Evolutionary conservation across 2,329 filamentous ascomycete species (phyloP), one percentile per base, ranked within the genome.

Genomic region (Cyphellophora attinorum): DNA sequence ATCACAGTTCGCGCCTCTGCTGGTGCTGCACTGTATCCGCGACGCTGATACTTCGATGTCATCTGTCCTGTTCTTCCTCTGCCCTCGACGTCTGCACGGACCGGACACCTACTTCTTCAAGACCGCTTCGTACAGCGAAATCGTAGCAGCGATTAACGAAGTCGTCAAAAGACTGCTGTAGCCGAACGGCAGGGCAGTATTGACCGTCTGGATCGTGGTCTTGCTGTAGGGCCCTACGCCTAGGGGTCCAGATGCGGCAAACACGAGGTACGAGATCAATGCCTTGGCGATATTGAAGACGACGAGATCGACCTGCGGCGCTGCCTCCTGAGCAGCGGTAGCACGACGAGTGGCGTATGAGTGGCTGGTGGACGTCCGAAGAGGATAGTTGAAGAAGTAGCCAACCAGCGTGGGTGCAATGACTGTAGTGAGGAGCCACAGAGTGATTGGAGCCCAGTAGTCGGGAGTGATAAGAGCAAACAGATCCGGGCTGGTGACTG

Each of bases 251-350:
- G 16, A 19, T 11, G 16, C 29, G 6, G 70, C 74, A 54, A 88
- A 94, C 12, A 94, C 78, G 19, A 89, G 70, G 57, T 82, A 94
- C 5, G 83, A 78, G 39, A 88, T 60, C 35, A 96, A 56, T 0
- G 81, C 88, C 66, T 94, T 94, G 49, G 76, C 76, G 38, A 96
- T 78, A 64, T 88, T 93, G 63, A 93, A 98, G 14, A 80, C 82
- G 53, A 96, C 64, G 3, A 88, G 88, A 56, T 98, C 91, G 45
- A 89, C 76, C 56, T 44, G 41, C 27, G 41, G 33, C 15, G 42
- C 38, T 18, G 41, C 34, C 19, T 41, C 40, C 12, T 35, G 37
- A 35, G 46, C 37, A 23, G 44, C 35, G 25, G 48, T 47, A 54
- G 50, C 45, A 52, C 42, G 33, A 51, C 54, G 53, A 56, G 58